phyloP scores from a whole-genome alignment of 2,329 filamentous ascomycete genomes.

The Pestalotiopsis sp. region DNA sequence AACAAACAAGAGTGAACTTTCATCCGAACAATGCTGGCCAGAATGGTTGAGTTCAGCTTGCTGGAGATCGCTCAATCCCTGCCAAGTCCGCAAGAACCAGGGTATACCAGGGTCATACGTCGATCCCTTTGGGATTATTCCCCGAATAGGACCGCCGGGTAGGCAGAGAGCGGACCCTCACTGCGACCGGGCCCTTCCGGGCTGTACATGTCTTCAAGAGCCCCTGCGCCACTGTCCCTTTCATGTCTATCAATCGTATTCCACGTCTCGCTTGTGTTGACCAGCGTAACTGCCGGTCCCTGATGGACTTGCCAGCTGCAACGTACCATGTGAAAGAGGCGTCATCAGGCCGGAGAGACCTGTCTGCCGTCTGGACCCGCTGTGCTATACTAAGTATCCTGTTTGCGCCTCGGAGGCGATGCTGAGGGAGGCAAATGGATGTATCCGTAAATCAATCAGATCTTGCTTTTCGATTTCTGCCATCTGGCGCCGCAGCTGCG shows the following conservation, averaged over 20 bases:
- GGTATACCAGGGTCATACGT: neutral
- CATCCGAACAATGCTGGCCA: neutral
- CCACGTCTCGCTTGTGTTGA: no score
- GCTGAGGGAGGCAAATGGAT: neutral
- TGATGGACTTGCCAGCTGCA: neutral
- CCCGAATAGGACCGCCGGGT: neutral
- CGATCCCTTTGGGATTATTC: constrained; percentile 2
- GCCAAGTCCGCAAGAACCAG: neutral
- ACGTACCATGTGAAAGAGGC: neutral
- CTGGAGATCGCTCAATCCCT: neutral
- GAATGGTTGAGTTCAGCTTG: neutral
- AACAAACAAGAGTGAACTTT: neutral
- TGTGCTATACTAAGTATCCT: neutral
- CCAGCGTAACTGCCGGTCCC: neutral
- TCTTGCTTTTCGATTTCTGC: neutral
- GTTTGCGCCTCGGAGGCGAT: neutral
- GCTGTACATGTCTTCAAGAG: neutral
- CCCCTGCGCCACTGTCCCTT: constrained; percentile 1
- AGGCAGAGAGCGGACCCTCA: neutral
- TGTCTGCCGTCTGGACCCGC: neutral
- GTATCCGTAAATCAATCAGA: neutral
- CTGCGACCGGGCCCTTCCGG: neutral
- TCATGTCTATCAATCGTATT: constrained; percentile 5
- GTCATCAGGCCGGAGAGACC: neutral
- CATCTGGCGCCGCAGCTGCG: neutral